Percentiles rank a stretch among this genome's conserved stretches.
phyloP scores from a whole-genome alignment of 768 basidiomycete species.

The Psilocybe azurescens region DNA sequence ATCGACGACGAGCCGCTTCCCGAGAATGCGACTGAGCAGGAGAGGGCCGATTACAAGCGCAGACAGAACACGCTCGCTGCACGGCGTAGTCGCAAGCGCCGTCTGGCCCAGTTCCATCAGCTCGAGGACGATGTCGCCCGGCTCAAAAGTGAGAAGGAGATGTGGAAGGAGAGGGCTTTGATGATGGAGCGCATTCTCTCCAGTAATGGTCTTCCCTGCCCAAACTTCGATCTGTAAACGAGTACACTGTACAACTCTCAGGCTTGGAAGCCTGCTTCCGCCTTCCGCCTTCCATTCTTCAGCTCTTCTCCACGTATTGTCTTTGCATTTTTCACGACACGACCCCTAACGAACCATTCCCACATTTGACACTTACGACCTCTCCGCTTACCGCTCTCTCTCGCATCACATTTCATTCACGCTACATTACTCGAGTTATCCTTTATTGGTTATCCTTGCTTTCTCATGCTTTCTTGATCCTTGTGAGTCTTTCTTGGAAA shows the following conservation, averaged over 20 bases:
- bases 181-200: slow-evolving; percentile 57
- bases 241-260: not conserved
- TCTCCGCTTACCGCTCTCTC: not conserved
- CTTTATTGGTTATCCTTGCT: not conserved
- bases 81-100: slow-evolving; percentile 76
- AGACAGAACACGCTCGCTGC: slow-evolving; percentile 88
- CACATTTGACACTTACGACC: not conserved
- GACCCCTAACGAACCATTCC: not conserved
- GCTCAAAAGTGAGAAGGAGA: slow-evolving; percentile 61
- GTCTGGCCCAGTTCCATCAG: slow-evolving; percentile 68
- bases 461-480: not conserved
- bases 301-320: not conserved
- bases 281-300: not conserved
- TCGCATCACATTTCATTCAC: not conserved
- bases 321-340: not conserved
- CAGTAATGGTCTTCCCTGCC: slow-evolving; percentile 61
- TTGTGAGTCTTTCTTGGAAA: not conserved
- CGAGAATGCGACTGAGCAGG: slow-evolving; percentile 52
- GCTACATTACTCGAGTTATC: not conserved
- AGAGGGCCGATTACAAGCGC: slow-evolving; percentile 80
- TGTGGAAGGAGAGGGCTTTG: slow-evolving; percentile 63
- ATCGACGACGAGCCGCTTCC: slow-evolving; percentile 52
- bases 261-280: not conserved
- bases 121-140: slow-evolving; percentile 62
- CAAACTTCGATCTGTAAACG: slow-evolving; percentile 45